Percentiles rank a stretch among this genome's conserved stretches.
Conservation (phyloP, 345 rosid genomes). For the Hevea brasiliensis region DNA sequence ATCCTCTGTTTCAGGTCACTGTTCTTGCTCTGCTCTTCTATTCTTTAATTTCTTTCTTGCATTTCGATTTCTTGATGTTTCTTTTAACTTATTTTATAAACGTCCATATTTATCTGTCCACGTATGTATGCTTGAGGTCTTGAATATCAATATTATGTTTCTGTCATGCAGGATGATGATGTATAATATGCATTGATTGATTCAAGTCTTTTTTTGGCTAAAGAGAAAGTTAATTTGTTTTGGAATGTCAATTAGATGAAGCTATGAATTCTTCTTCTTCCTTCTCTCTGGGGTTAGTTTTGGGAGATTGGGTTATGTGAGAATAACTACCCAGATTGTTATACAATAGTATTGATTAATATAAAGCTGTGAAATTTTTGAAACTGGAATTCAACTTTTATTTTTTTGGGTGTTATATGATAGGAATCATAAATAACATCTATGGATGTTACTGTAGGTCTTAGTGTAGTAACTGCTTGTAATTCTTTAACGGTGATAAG, state of each 20-base stretch:
- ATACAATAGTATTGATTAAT: background rate
- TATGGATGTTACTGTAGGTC: too few relatives aligned
- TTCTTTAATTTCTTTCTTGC: background rate
- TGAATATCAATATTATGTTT: too few relatives aligned
- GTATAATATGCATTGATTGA: too few relatives aligned
- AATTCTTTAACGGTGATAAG: background rate
- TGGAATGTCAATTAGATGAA: background rate
- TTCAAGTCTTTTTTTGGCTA: too few relatives aligned
- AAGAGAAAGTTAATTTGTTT: too few relatives aligned
- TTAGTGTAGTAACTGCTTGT: background rate
- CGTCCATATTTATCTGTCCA: too few relatives aligned
- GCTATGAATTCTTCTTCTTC: background rate
- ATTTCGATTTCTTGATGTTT: background rate
- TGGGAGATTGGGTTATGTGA: background rate
- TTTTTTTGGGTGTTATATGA: constrained; percentile 2
- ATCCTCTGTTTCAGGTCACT: constrained; percentile 7
- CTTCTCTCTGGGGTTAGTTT: background rate
- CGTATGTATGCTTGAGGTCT: too few relatives aligned
- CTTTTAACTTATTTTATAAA: background rate
- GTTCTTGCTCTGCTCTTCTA: background rate
- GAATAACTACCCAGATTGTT: background rate
- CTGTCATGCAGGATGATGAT: background rate
- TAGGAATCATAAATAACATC: background rate
- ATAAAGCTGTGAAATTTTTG: background rate
- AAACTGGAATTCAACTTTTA: constrained; percentile 2